Conservation (phyloP, 2,329 filamentous ascomycete species). For the Blastomyces gilchristii region DNA sequence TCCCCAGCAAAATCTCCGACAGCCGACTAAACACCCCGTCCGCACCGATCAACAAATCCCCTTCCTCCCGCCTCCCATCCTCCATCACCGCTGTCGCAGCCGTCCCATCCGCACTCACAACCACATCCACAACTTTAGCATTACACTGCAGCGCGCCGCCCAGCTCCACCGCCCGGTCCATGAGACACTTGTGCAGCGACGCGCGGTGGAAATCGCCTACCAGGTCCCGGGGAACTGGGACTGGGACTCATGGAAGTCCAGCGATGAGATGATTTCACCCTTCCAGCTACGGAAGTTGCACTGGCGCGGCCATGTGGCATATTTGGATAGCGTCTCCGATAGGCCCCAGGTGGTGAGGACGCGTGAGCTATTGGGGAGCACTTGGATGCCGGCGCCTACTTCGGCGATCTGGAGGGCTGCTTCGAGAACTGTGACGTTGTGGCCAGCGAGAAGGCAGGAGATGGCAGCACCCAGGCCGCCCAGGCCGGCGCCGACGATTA, state of each 20-base stretch:
- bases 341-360: constrained; percentile 24
- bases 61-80: constrained; percentile 26
- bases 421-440: constrained; percentile 25
- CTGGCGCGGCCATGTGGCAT: constrained; percentile 23
- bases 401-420: constrained; percentile 32
- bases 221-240: constrained; percentile 3
- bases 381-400: constrained; percentile 30
- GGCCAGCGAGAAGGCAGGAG: constrained; percentile 15
- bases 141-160: constrained; percentile 1
- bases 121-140: constrained; percentile 3
- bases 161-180: constrained; percentile 1
- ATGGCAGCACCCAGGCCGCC: constrained; percentile 19
- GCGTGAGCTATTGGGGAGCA: constrained; percentile 25
- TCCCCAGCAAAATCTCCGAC: constrained; percentile 38
- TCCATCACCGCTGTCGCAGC: constrained; percentile 22
- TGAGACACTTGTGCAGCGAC: constrained; percentile 1
- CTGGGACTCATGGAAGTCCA: constrained; percentile 15
- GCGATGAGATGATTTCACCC: constrained; percentile 23
- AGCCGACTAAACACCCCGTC: constrained; percentile 40
- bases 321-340: constrained; percentile 19
- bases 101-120: constrained; percentile 19
- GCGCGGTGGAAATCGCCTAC: constrained; percentile 10
- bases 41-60: constrained; percentile 40
- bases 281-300: constrained; percentile 25
- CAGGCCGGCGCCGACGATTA: constrained; percentile 19